Base-by-base conservation (phyloP, 441 rosid genomes). In the Brassica balearica region DNA sequence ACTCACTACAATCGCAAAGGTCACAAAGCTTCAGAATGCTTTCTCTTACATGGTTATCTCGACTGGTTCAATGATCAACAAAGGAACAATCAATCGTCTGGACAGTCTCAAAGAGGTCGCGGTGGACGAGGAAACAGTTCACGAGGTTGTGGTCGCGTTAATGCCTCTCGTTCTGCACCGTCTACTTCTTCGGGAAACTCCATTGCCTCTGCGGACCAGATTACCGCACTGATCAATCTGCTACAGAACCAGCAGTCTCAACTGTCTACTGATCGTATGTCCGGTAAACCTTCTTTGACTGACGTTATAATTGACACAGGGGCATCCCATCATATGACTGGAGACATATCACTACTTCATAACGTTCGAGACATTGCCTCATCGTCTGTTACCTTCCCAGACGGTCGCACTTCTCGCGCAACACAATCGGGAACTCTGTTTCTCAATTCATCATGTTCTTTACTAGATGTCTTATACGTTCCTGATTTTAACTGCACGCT, bases 41-140 rank as follows among this genome's bases (percentile, higher is more conserved):
- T 25, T 25, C 5, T 25, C 27, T 25, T 59, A 0, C 64, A 59
- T 10, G 32, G 64, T 0, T 59, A 59, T 9, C 32, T 32, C 0
- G 64, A 59, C 0, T 59, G 94, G 87, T 91, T 0, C 1, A 14
- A 22, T 0, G 23, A 14, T 15, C 6, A 14, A 0, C 20, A 8
- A 63, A 17, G 23, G 48, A 41, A 41, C 4, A 9, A n/a, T 8
- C 43, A 8, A 8, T 8, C 10, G 1, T 36, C 43, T 36, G 10
- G 43, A 25, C 27, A 25, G 27, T 25, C 27, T 8, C 43, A 36
- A 36, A 7, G 43, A 8, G 43, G 10, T 7, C 3, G 43, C 10
- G 43, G 43, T 36, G 43, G 43, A 8, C 10, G 43, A 7, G 43
- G 43, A 8, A 36, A 36, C 2, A 36, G 1, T 7, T 8, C 43